Percentiles rank a stretch among this genome's conserved stretches.
phyloP scores from a whole-genome alignment of 768 basidiomycete species.

The Hortiboletus campestris region DNA sequence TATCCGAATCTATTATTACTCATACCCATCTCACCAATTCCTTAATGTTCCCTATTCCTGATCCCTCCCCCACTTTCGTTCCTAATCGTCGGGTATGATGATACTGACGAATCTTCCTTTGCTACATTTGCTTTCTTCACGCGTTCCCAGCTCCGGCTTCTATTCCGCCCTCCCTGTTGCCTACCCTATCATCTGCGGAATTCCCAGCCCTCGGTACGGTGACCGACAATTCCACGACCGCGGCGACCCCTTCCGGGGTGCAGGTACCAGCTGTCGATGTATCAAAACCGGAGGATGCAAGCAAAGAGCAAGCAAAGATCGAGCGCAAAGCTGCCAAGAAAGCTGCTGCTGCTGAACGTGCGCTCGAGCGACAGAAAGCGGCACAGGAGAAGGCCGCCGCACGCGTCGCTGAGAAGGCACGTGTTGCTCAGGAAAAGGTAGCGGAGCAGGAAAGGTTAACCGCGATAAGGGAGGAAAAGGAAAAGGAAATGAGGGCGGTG shows the following conservation, averaged over 20 bases:
- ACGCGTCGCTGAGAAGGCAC: conserved; percentile 52
- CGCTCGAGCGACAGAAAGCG: conserved; percentile 54
- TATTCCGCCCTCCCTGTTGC: conserved; percentile 41
- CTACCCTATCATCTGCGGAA: conserved; percentile 62
- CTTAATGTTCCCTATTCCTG: conserved; percentile 16
- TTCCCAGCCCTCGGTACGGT: conserved; percentile 62
- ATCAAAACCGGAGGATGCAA: conserved; percentile 33
- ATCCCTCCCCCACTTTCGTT: conserved; percentile 45
- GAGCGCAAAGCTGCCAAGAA: conserved; percentile 67
- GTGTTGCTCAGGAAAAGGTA: conserved; percentile 51
- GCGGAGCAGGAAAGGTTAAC: conserved; percentile 50
- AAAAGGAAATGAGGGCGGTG: conserved; percentile 34
- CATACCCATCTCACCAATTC: conserved; percentile 1
- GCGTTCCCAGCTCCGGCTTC: conserved; percentile 35
- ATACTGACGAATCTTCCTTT: conserved; percentile 41
- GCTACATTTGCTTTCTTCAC: conserved; percentile 19
- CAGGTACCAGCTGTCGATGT: conserved; percentile 13
- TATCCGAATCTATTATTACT: conserved; percentile 6
- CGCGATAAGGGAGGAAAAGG: conserved; percentile 38
- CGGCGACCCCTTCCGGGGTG: conserved; percentile 21
- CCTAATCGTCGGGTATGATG: conserved; percentile 40
- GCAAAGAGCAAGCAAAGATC: conserved; percentile 52
- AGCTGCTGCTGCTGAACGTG: conserved; percentile 58
- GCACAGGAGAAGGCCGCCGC: conserved; percentile 59
- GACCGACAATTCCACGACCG: conserved; percentile 9